Evolutionary conservation across 768 basidiomycete genomes (phyloP).

Genomic region (Lactarius tabidus): DNA sequence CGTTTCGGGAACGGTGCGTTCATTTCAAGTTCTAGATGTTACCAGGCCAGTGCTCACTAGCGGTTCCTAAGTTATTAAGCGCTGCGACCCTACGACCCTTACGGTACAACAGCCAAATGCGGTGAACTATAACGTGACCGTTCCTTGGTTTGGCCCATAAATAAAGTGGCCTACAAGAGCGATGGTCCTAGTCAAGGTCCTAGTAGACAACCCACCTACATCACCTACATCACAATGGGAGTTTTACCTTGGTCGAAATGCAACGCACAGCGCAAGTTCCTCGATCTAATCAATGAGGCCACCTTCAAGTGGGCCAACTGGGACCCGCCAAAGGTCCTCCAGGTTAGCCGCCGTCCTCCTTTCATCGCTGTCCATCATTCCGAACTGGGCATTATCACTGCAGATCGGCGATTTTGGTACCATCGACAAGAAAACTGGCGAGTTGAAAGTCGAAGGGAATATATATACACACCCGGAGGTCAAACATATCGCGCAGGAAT

Average conservation of each 20-base stretch:
- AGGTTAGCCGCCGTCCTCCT: neutral
- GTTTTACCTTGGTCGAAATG: neutral
- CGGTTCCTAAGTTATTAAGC: neutral
- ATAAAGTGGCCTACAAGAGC: neutral
- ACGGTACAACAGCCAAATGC: neutral
- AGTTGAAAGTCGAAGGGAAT: conserved; percentile 9
- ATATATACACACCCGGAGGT: conserved; percentile 4
- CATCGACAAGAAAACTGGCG: conserved; percentile 9
- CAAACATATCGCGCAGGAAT: neutral
- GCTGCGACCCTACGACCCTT: neutral
- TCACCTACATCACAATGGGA: conserved; percentile 7
- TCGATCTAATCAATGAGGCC: conserved; percentile 11
- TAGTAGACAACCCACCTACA: neutral
- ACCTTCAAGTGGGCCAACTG: conserved; percentile 14
- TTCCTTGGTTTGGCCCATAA: neutral
- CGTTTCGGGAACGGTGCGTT: neutral
- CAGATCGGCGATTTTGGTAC: conserved; percentile 16
- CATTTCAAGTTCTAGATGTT: neutral
- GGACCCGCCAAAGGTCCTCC: conserved; percentile 3
- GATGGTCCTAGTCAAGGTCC: neutral
- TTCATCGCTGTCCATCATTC: neutral
- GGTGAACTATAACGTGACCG: neutral
- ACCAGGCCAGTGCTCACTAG: neutral
- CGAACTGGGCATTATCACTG: neutral
- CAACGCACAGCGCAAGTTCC: conserved; percentile 14